These are phyloP conservation scores for Neoascochyta sp. DNA, from an alignment of 2,329 filamentous ascomycete genomes.

Conservation along the genomic window DNA sequence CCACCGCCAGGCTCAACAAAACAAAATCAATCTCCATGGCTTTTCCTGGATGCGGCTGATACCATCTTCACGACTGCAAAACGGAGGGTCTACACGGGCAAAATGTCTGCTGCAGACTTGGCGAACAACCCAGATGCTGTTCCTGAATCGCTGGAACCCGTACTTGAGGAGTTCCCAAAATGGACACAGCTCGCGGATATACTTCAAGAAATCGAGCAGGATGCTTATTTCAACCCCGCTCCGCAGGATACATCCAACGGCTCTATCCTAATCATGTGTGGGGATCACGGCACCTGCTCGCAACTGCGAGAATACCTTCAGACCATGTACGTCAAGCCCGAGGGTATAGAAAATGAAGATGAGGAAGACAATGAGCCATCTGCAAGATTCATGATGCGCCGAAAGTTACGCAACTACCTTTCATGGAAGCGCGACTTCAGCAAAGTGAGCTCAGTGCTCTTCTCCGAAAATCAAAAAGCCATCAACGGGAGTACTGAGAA, in stretches of 20 bases:
- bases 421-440: constrained; percentile 88
- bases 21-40: constrained; percentile 89
- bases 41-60: constrained; percentile 92
- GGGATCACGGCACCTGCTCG: constrained; percentile 76
- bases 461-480: constrained; percentile 74
- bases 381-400: constrained; percentile 83
- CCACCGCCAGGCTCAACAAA: constrained; percentile 82
- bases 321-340: constrained; percentile 73
- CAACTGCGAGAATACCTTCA: constrained; percentile 90
- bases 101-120: constrained; percentile 56
- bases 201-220: constrained; percentile 86
- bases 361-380: constrained; percentile 61
- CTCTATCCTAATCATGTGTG: constrained; percentile 94
- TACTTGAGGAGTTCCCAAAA: constrained; percentile 92
- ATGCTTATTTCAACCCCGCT: constrained; percentile 77
- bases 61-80: constrained; percentile 91
- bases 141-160: constrained; percentile 65
- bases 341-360: constrained; percentile 42
- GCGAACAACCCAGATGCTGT: constrained; percentile 47
- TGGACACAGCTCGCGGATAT: constrained; percentile 88
- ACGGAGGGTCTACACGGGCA: constrained; percentile 77
- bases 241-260: constrained; percentile 80
- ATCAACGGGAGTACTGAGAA: constrained; percentile 64
- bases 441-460: constrained; percentile 74
- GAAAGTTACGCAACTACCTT: constrained; percentile 80